phyloP scores from a whole-genome alignment of 768 basidiomycete genomes.

The Cystobasidium onofrii region DNA sequence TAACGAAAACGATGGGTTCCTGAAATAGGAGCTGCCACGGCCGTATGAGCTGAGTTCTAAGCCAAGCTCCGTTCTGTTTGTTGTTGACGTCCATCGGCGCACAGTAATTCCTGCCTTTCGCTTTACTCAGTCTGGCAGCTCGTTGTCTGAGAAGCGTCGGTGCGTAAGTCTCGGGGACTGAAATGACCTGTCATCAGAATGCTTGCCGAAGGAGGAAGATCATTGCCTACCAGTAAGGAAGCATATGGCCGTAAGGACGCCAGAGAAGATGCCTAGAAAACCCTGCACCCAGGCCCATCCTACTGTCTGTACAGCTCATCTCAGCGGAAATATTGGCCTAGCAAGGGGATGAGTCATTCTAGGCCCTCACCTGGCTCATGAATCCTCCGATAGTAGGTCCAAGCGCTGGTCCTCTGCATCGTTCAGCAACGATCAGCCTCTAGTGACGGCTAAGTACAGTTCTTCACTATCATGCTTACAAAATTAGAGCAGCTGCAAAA shows the following conservation, averaged over 20 bases:
- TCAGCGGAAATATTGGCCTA: neutral
- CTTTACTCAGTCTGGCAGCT: conserved; percentile 42
- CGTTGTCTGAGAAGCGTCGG: conserved; percentile 43
- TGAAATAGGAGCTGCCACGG: conserved; percentile 46
- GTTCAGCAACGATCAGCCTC: too few species aligned
- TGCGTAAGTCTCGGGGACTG: conserved; percentile 46
- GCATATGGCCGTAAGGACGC: conserved; percentile 52
- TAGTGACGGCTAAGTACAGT: too few species aligned
- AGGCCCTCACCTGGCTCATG: conserved; percentile 39
- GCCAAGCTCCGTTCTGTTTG: conserved; percentile 36
- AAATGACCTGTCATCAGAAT: too few species aligned
- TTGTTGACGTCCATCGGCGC: conserved; percentile 43
- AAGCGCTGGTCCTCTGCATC: conserved; percentile 15
- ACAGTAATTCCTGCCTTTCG: conserved; percentile 44
- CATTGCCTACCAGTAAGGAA: too few species aligned
- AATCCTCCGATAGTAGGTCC: conserved; percentile 43
- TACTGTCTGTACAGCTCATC: too few species aligned
- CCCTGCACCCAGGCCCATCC: conserved; percentile 46
- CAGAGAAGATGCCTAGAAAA: conserved; percentile 43
- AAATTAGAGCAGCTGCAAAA: conserved; percentile 57
- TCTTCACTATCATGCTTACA: too few species aligned
- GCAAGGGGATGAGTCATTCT: neutral
- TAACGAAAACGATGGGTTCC: conserved; percentile 46
- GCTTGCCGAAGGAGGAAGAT: conserved; percentile 43
- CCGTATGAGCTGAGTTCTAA: conserved; percentile 43